phyloP scores from a whole-genome alignment of 352 stramenopile species.

The Globisporangium cederbergense region DNA sequence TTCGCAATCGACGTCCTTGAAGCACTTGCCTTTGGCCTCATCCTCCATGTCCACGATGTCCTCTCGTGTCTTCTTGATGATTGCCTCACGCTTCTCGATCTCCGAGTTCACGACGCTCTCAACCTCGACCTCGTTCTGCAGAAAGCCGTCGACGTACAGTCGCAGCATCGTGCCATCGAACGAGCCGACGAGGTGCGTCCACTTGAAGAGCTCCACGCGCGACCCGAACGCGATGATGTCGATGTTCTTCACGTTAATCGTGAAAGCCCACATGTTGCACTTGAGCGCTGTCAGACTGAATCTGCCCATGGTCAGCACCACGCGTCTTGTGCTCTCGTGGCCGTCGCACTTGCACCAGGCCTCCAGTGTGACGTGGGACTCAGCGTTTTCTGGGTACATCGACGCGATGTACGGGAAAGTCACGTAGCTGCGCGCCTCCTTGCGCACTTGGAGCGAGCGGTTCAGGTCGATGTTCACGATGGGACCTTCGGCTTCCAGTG shows the following conservation, averaged over 20 bases:
- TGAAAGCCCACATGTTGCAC: conserved; percentile 77
- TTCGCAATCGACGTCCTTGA: conserved; percentile 71
- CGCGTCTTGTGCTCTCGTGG: conserved; percentile 60
- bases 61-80: conserved; percentile 70
- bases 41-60: conserved; percentile 76
- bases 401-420: conserved; percentile 36
- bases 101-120: conserved; percentile 67
- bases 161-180: conserved; percentile 86
- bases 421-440: conserved; percentile 55
- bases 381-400: conserved; percentile 36
- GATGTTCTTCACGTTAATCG: conserved; percentile 74
- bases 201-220: conserved; percentile 58
- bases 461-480: conserved; percentile 85
- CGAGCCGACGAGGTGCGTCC: conserved; percentile 85
- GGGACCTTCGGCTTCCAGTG: conserved; percentile 67
- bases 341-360: conserved; percentile 72
- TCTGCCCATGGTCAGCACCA: conserved; percentile 70
- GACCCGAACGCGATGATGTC: conserved; percentile 62
- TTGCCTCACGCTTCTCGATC: conserved; percentile 53
- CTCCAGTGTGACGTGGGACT: conserved; percentile 65
- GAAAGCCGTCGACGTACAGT: conserved; percentile 77
- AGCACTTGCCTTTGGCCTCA: conserved; percentile 65
- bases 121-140: conserved; percentile 72
- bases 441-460: conserved; percentile 56
- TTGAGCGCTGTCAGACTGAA: conserved; percentile 72